A percentile compares a stretch with the other conserved stretches of the same genome.
phyloP scores from a whole-genome alignment of 2,329 filamentous ascomycete species.

The Cercospora sesami region DNA sequence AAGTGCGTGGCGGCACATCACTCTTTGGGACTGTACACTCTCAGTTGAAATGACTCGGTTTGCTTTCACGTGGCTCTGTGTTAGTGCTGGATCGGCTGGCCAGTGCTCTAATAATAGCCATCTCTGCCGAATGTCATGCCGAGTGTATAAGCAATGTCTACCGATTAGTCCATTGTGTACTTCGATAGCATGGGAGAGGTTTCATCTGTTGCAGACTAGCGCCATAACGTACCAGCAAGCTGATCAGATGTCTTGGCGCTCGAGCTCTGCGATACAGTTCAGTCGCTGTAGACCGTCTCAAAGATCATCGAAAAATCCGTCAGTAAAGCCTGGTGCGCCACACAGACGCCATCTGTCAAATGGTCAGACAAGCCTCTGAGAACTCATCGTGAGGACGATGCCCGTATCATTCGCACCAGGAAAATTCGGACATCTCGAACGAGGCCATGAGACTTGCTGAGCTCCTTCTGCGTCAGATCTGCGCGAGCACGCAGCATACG shows the following conservation, averaged over 20 bases:
- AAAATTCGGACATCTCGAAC: neutral
- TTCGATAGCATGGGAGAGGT: neutral
- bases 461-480: neutral
- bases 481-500: neutral
- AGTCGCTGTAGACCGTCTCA: neutral
- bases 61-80: neutral
- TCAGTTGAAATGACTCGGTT: neutral
- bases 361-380: neutral
- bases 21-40: neutral
- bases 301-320: neutral
- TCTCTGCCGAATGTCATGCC: neutral
- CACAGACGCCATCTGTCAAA: neutral
- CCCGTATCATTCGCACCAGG: neutral
- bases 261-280: neutral
- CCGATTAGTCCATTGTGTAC: neutral
- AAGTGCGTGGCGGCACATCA: neutral
- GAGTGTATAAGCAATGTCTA: neutral
- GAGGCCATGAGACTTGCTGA: neutral
- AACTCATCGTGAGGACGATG: neutral
- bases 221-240: neutral
- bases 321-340: neutral
- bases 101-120: neutral
- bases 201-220: neutral
- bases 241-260: neutral
- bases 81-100: neutral